Conservation (phyloP, 2,329 filamentous ascomycete species). For the Lachnum nothofagi region DNA sequence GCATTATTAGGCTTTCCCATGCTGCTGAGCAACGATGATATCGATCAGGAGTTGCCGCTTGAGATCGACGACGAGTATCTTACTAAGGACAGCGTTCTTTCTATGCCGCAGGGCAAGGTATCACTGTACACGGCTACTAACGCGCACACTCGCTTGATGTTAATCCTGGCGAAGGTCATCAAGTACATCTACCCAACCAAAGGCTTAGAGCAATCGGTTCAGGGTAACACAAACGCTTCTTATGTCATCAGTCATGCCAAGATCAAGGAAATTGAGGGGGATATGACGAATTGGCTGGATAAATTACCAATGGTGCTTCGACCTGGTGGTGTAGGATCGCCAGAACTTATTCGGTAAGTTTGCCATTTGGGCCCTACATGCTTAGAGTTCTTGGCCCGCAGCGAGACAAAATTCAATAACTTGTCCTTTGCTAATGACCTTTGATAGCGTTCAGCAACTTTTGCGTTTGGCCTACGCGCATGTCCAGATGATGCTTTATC, state of each 20-base stretch:
- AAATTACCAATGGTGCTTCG: constrained; percentile 69
- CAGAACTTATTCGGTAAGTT: constrained; percentile 69
- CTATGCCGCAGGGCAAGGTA: constrained; percentile 49
- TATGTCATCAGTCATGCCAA: constrained; percentile 60
- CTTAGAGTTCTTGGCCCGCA: not conserved
- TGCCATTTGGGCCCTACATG: not conserved
- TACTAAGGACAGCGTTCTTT: constrained; percentile 51
- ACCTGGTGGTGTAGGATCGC: constrained; percentile 70
- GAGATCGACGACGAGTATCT: constrained; percentile 66
- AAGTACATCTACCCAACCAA: constrained; percentile 63
- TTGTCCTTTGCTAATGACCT: constrained; percentile 11
- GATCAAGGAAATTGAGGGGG: constrained; percentile 60
- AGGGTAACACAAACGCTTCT: constrained; percentile 36
- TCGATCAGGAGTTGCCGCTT: constrained; percentile 60
- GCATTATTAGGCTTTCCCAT: constrained; percentile 63
- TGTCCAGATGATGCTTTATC: constrained; percentile 76
- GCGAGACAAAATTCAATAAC: not conserved
- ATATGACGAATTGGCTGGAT: constrained; percentile 60
- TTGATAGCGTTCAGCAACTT: constrained; percentile 61
- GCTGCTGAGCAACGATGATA: constrained; percentile 57
- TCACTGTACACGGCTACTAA: constrained; percentile 61
- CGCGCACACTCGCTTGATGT: constrained; percentile 59
- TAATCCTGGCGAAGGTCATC: constrained; percentile 59
- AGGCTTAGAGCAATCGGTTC: constrained; percentile 44
- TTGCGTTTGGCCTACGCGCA: constrained; percentile 76